Evolutionary conservation across 169 alveolate species (phyloP), one percentile per base, ranked within the genome.

Genomic region (Plasmodium gallinaceum): DNA sequence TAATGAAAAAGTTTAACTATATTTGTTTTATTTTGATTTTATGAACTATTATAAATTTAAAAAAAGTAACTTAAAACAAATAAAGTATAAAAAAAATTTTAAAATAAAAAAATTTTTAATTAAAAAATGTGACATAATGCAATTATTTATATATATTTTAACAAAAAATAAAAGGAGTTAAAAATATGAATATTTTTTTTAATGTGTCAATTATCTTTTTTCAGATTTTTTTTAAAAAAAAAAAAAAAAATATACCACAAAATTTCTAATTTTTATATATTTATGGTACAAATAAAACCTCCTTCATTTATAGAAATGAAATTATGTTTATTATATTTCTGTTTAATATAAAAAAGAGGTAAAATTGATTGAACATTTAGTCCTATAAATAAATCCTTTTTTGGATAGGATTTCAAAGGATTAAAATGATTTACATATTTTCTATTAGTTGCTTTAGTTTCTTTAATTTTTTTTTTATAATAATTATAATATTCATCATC

Each of bases 281-380:
- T 83, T 54, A 83, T 83, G 9, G 91, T 83, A 83, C 91, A 83
- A 83, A 83, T 68, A 68, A 68, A 83, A 14, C 83, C 91, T 16
- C 91, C 91, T 68, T 83, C 74, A 68, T 68, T 83, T 68, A 83
- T 83, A 48, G 91, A 83, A 68, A 83, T 83, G 62, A 83, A 83
- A 83, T 83, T 83, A 68, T 83, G 64, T 37, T 83, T 83, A 72
- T 68, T 68, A 83, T 83, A 83, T 32, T 83, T 83, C 14, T 83
- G 91, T 62, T 83, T 83, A 68, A 83, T 66, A 61, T 61, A 83
- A 83, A 83, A 80, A 68, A 83, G 83, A 16, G 91, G 91, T 83
- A 83, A 83, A 68, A 83, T 68, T 24, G 91, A 83, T 57, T 83
- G 91, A 52, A 83, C 83, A 57, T 83, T 83, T 83, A 83, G 52